phyloP scores from a whole-genome alignment of 352 stramenopile species.

The Phytopythium vexans region DNA sequence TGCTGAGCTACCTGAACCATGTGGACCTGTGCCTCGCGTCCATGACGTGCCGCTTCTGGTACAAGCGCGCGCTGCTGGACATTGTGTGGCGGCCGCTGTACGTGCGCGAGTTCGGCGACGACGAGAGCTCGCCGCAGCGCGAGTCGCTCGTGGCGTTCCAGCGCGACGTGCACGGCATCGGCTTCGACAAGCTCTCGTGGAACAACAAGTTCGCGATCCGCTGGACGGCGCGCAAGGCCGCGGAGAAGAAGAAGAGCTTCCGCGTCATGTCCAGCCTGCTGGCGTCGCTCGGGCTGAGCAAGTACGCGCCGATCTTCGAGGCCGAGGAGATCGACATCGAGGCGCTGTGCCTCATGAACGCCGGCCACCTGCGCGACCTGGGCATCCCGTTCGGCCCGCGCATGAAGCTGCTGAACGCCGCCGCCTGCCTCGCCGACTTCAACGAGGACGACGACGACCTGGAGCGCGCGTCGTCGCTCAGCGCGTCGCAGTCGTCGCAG shows the following conservation, averaged over 20 bases:
- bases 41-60: conserved; percentile 87
- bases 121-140: conserved; percentile 72
- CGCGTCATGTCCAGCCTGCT: conserved; percentile 81
- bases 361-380: conserved; percentile 75
- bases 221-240: conserved; percentile 75
- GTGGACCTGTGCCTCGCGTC: conserved; percentile 80
- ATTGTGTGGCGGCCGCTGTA: conserved; percentile 87
- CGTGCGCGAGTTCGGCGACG: conserved; percentile 77
- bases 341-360: conserved; percentile 85
- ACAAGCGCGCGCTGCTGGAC: conserved; percentile 80
- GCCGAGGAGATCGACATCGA: conserved; percentile 89
- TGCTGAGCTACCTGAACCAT: conserved; percentile 86
- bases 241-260: conserved; percentile 89
- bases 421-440: conserved; percentile 78
- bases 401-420: conserved; percentile 84
- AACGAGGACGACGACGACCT: conserved; percentile 73
- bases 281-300: conserved; percentile 71
- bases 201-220: conserved; percentile 85
- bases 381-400: conserved; percentile 81
- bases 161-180: conserved; percentile 80
- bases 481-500: conserved; percentile 44
- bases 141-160: conserved; percentile 86
- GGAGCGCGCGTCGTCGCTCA: conserved; percentile 51
- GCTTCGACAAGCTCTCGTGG: conserved; percentile 82
- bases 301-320: conserved; percentile 85